Evolutionary conservation across 129 eudicot genomes (phyloP).

Genomic region (Centaurea solstitialis): DNA sequence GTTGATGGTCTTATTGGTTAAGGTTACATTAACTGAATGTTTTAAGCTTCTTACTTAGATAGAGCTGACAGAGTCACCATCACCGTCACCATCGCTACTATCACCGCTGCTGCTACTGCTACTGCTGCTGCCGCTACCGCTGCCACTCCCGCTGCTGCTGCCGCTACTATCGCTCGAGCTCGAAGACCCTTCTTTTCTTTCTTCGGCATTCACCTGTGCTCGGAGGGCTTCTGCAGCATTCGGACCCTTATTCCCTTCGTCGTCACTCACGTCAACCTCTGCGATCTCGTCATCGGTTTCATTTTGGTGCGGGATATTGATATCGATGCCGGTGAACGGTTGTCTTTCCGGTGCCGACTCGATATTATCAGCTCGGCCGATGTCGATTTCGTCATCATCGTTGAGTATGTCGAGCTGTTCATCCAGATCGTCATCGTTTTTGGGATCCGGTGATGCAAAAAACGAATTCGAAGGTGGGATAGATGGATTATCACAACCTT

Average conservation of each 20-base stretch:
- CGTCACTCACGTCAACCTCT: constrained; percentile 82
- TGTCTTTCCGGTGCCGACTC: constrained; percentile 42
- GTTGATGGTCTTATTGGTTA: background rate
- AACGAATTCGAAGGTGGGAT: constrained; percentile 39
- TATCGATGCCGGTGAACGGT: constrained; percentile 66
- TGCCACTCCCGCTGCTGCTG: constrained; percentile 48
- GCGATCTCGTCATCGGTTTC: constrained; percentile 83
- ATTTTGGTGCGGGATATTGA: constrained; percentile 76
- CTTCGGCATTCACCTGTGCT: constrained; percentile 84
- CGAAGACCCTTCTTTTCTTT: constrained; percentile 47
- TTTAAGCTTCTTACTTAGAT: constrained; percentile 30
- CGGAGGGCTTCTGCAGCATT: constrained; percentile 96
- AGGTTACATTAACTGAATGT: constrained; percentile 13
- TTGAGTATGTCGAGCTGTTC: constrained; percentile 80
- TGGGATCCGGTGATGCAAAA: constrained; percentile 51
- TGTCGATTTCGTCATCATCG: constrained; percentile 55
- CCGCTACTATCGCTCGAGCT: constrained; percentile 69
- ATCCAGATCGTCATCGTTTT: constrained; percentile 75
- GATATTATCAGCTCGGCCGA: constrained; percentile 33
- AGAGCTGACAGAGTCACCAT: constrained; percentile 67
- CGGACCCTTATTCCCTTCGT: constrained; percentile 53
- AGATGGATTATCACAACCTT: constrained; percentile 41
- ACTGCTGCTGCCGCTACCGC: constrained; percentile 64
- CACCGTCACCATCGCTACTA: constrained; percentile 55
- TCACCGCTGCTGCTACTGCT: constrained; percentile 45